Conservation (phyloP, 164 flowering plant genomes). For the Stephania cephalantha region DNA sequence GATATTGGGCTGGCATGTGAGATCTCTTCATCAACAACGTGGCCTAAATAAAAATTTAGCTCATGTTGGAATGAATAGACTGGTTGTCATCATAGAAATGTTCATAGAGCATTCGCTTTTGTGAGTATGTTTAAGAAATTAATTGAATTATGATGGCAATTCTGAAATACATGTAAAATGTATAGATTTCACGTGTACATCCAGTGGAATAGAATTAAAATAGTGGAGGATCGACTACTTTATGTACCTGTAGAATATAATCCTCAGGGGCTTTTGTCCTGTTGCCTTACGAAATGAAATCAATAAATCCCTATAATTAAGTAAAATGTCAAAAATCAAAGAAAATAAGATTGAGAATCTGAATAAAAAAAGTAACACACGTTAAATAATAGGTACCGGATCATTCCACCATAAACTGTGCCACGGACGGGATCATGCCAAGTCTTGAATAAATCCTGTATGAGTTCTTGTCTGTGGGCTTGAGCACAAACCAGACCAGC, state of each 20-base stretch:
- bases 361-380: neutral
- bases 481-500: slow-evolving; percentile 71
- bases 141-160: neutral
- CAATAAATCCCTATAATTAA: slow-evolving; percentile 42
- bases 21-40: neutral
- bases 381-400: slow-evolving; percentile 31
- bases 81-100: neutral
- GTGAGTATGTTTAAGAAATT: neutral
- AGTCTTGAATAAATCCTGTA: slow-evolving; percentile 64
- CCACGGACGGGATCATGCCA: slow-evolving; percentile 76
- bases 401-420: slow-evolving; percentile 65
- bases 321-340: slow-evolving; percentile 2
- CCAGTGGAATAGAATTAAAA: neutral
- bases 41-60: neutral
- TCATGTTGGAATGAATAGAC: neutral
- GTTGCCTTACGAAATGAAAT: slow-evolving; percentile 66
- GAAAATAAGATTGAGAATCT: neutral
- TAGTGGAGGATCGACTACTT: neutral
- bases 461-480: slow-evolving; percentile 67
- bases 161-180: neutral
- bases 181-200: neutral
- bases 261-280: slow-evolving; percentile 60
- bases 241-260: slow-evolving; percentile 59
- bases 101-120: neutral
- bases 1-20: neutral